Percentiles rank a stretch among this genome's conserved stretches.
Conservation (phyloP, 1,284 basidiomycete genomes). For the Marasmius tenuissimus region DNA sequence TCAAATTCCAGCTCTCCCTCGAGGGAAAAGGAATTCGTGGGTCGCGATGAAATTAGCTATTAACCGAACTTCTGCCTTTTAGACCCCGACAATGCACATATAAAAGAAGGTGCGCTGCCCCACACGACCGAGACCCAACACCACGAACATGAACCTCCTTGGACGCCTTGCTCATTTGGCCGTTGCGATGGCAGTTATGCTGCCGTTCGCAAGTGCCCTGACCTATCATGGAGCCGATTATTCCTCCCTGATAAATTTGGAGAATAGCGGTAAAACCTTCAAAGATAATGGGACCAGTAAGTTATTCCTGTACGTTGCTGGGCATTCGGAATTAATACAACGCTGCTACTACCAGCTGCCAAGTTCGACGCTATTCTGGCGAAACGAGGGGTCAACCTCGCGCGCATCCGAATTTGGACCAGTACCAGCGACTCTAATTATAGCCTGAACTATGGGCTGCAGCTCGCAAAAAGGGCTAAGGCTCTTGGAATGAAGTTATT, state of each 20-base stretch:
- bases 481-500: conserved; percentile 58
- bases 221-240: conserved; percentile 60
- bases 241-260: conserved; percentile 55
- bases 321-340: background rate
- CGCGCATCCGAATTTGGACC: conserved; percentile 63
- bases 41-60: background rate
- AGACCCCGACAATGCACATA: background rate
- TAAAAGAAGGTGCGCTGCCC: background rate
- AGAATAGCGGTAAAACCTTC: conserved; percentile 48
- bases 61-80: background rate
- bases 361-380: conserved; percentile 56
- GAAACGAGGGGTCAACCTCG: conserved; percentile 55
- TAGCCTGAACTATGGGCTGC: conserved; percentile 52
- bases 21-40: too few species aligned
- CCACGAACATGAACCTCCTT: background rate
- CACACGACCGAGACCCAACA: too few species aligned
- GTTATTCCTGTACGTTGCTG: background rate
- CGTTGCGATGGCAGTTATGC: conserved; percentile 4
- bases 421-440: conserved; percentile 49
- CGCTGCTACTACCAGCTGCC: conserved; percentile 11
- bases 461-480: conserved; percentile 53
- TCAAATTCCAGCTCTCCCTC: too few species aligned
- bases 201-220: conserved; percentile 31
- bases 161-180: background rate
- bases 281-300: conserved; percentile 42